Conservation (phyloP, 139 green algal species). For the Asterochloris sp. region DNA sequence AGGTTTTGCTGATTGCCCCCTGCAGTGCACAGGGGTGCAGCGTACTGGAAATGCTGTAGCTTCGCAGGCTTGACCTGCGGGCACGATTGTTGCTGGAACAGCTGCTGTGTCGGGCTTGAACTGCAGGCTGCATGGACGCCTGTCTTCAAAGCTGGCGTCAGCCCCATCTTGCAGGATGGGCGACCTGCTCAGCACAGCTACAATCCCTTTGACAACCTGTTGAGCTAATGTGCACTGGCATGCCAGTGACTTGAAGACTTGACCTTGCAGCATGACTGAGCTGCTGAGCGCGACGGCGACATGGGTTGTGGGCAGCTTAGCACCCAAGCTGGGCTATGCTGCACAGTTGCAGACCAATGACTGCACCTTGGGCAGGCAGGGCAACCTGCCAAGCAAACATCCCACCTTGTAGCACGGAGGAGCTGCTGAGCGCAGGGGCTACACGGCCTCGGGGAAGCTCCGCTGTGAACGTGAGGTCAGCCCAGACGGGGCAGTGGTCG, state of each 20-base stretch:
- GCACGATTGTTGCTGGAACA: too few relatives aligned
- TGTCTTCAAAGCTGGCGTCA: too few relatives aligned
- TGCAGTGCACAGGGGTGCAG: too few relatives aligned
- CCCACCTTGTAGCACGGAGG: background rate
- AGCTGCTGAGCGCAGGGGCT: conserved; percentile 6
- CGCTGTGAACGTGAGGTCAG: conserved; percentile 27
- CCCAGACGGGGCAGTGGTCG: conserved; percentile 65
- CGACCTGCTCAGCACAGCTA: background rate
- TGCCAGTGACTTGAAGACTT: background rate
- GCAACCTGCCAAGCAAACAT: background rate
- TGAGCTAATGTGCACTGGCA: background rate
- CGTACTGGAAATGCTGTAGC: too few relatives aligned
- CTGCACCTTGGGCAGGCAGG: background rate
- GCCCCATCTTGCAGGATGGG: too few relatives aligned
- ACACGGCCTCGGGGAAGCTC: background rate
- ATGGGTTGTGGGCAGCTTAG: background rate
- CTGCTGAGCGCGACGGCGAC: too few relatives aligned
- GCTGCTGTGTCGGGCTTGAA: too few relatives aligned
- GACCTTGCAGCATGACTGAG: background rate
- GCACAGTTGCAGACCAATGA: background rate
- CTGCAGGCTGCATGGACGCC: too few relatives aligned
- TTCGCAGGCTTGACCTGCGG: too few relatives aligned
- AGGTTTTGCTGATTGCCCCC: too few relatives aligned
- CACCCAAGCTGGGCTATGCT: background rate
- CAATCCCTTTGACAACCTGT: background rate